Base-by-base conservation (phyloP, 805 yeast species). In the Wickerhamomyces hampshirensis region DNA sequence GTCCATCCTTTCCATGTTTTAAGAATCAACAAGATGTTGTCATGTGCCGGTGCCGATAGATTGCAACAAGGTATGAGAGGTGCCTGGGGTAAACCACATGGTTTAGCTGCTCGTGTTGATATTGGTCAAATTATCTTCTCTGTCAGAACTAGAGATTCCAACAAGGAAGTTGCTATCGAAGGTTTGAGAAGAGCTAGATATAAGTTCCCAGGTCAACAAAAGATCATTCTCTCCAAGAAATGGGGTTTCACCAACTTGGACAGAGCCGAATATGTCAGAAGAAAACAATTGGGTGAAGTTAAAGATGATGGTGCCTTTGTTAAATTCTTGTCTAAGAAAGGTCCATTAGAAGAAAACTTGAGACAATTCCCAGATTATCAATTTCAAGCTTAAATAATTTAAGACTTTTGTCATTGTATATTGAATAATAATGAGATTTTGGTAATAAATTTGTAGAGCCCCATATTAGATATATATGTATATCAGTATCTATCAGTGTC, bases 21-120 rank as follows among this genome's bases (percentile, higher is more conserved):
- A 72, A 84, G 98, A 77, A 93, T 93, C 80, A 93, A 93, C 93
- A 93, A 93, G 87, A 93, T 93, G 98, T 88, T 93, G 96, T 93
- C 98, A 67, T 93, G 98, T 81, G 98, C 98, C 78, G 98, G 98
- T 86, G 98, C 98, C 70, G 98, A 93, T 91, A 88, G 98, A 85
- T 83, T 93, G 76, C 98, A 93, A 80, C 98, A 93, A 79, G 98
- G 98, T 89, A 93, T 93, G 98, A 91, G 98, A 87, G 95, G 95
- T 81, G 98, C 98, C 69, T 93, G 98, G 98, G 98, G 98, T 88
- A 93, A 93, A 80, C 98, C 98, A 65, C 96, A 89, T 64, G 98
- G 98, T 80, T 79, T 88, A 65, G 98, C 98, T 62, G 98, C 98
- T 63, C 88, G 98, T 74, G 98, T 93, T 69, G 75, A 75, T 76